Conservation (phyloP, 768 basidiomycete species). For the Boletus tomentosulus region DNA sequence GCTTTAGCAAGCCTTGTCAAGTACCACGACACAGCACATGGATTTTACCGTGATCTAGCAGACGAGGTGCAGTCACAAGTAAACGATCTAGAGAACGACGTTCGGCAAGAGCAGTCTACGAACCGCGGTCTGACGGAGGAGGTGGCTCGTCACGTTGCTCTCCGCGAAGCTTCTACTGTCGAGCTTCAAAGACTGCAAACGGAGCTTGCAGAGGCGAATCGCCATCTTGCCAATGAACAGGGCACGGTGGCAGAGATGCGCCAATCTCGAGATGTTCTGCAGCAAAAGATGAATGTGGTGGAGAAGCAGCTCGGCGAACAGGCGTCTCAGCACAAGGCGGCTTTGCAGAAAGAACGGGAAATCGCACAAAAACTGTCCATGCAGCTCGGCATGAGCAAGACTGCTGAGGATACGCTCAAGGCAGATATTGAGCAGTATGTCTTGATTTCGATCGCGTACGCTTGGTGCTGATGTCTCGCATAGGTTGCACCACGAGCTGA, state of each 20-base stretch:
- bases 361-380: constrained; percentile 43
- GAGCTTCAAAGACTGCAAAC: constrained; percentile 39
- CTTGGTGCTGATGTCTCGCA: constrained; percentile 1
- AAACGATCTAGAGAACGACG: constrained; percentile 5
- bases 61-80: constrained; percentile 31
- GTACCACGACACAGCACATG: constrained; percentile 22
- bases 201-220: constrained; percentile 31
- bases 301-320: constrained; percentile 32
- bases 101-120: constrained; percentile 13
- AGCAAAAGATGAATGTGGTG: constrained; percentile 23
- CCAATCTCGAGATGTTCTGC: constrained; percentile 22
- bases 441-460: not conserved
- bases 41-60: constrained; percentile 36
- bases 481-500: constrained; percentile 49
- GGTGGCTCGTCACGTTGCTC: constrained; percentile 38
- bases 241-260: constrained; percentile 13
- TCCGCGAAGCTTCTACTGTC: constrained; percentile 40
- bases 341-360: constrained; percentile 46
- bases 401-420: constrained; percentile 64
- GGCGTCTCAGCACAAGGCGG: constrained; percentile 30
- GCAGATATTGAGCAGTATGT: constrained; percentile 68
- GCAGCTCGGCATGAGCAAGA: constrained; percentile 51
- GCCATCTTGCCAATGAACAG: constrained; percentile 21
- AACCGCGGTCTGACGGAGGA: constrained; percentile 29
- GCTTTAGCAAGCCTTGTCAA: constrained; percentile 9